These are phyloP conservation scores for Phytophthora litchii DNA, from an alignment of 352 stramenopile genomes.

Conservation along the genomic window DNA sequence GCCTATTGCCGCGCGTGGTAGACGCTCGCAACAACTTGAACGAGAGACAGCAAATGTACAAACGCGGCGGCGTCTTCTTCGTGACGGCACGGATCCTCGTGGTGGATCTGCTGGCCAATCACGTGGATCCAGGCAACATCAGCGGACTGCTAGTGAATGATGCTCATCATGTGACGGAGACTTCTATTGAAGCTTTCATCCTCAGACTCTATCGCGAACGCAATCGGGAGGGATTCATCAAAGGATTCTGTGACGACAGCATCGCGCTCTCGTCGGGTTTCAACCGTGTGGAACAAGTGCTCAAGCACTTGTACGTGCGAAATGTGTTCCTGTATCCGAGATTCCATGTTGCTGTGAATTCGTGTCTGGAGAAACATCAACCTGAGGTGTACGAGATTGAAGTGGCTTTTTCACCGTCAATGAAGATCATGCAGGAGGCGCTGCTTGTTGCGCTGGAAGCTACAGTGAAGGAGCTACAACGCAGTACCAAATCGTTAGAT, in stretches of 20 bases:
- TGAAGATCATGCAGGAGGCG: constrained; percentile 95
- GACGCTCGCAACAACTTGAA: constrained; percentile 74
- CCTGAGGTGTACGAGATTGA: constrained; percentile 95
- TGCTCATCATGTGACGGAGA: constrained; percentile 93
- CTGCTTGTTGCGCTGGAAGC: constrained; percentile 93
- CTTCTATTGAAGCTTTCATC: constrained; percentile 97
- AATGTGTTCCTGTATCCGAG: constrained; percentile 95
- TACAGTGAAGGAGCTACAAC: constrained; percentile 94
- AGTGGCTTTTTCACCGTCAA: constrained; percentile 89
- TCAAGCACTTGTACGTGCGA: constrained; percentile 94
- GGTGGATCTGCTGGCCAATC: constrained; percentile 94
- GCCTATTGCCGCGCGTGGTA: constrained; percentile 88
- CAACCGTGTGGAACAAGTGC: constrained; percentile 94
- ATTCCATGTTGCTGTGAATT: constrained; percentile 93
- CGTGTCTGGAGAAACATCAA: constrained; percentile 85
- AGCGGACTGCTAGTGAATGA: constrained; percentile 94
- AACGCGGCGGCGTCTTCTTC: constrained; percentile 91
- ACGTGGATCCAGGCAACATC: constrained; percentile 82
- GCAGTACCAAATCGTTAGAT: constrained; percentile 83
- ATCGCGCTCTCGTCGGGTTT: constrained; percentile 92
- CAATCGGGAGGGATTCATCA: constrained; percentile 94
- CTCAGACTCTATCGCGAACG: constrained; percentile 92
- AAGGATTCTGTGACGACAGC: constrained; percentile 96
- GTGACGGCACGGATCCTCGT: constrained; percentile 98
- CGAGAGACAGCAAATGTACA: constrained; percentile 91